Evolutionary conservation across 129 eudicot species (phyloP).

Genomic region (Tagetes erecta): DNA sequence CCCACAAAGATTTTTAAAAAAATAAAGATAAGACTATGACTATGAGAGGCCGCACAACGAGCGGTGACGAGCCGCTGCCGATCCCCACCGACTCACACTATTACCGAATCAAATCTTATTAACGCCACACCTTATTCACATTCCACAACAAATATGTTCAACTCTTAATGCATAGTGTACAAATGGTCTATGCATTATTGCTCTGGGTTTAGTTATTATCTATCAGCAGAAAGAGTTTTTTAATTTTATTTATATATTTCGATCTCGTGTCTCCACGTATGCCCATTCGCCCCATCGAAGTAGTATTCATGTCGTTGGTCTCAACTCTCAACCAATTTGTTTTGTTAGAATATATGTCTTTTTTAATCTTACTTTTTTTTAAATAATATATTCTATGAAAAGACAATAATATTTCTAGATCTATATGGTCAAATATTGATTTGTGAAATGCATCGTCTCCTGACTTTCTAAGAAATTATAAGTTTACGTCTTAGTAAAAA

Average conservation of each 20-base stretch:
- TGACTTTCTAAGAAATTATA: too few species aligned
- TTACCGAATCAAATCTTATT: constrained; percentile 32
- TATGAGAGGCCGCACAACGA: constrained; percentile 29
- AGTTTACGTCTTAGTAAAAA: too few species aligned
- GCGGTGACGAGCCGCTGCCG: constrained; percentile 50
- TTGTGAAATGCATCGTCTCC: background rate
- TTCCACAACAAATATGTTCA: background rate
- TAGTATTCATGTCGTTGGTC: background rate
- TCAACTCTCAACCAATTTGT: constrained; percentile 12
- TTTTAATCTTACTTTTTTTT: background rate
- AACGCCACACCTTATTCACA: background rate
- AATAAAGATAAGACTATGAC: constrained; percentile 10
- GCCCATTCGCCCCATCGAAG: constrained; percentile 33
- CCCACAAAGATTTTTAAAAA: constrained; percentile 29
- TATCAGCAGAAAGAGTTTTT: constrained; percentile 9
- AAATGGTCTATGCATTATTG: background rate
- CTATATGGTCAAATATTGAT: background rate
- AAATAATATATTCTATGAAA: background rate
- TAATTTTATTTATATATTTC: background rate
- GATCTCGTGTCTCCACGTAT: constrained; percentile 39
- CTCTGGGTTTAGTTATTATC: background rate
- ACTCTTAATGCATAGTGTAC: background rate
- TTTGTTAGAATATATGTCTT: background rate
- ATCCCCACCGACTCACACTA: constrained; percentile 40
- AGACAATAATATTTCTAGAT: background rate